Conservation (phyloP, 768 basidiomycete genomes). For the Naganishia antarctica region DNA sequence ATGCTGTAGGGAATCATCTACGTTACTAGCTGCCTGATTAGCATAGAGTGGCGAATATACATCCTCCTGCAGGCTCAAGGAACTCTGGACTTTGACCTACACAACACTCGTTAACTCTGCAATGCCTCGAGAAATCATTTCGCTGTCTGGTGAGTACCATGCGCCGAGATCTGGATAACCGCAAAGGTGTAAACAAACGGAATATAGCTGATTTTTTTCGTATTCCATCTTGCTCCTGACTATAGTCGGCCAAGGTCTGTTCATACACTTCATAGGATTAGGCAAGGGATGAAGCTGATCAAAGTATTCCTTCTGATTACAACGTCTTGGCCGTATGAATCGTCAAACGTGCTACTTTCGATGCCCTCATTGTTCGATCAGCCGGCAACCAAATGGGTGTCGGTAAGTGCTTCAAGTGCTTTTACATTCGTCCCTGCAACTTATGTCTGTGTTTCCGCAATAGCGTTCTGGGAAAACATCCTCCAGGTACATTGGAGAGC, state of each 20-base stretch:
- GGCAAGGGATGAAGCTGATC: neutral
- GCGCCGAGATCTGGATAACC: neutral
- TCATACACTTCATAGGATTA: too few relatives aligned
- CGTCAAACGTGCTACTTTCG: neutral
- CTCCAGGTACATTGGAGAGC: conserved; percentile 65
- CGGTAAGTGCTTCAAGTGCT: neutral
- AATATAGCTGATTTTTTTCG: neutral
- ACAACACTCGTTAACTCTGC: neutral
- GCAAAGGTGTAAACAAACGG: neutral
- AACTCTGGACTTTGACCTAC: neutral
- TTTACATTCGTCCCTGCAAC: neutral
- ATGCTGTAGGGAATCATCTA: neutral
- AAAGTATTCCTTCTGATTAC: neutral
- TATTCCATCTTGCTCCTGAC: neutral
- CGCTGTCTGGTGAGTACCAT: conserved; percentile 37
- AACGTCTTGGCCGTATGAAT: neutral
- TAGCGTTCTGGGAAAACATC: conserved; percentile 77
- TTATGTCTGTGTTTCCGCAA: neutral
- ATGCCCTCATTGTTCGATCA: neutral
- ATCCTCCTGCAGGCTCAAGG: neutral
- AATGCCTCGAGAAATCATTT: conserved; percentile 46
- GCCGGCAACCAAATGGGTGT: conserved; percentile 42
- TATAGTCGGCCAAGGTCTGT: conserved; percentile 35
- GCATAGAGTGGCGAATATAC: too few relatives aligned
- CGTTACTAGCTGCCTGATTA: neutral